Evolutionary conservation across 2,329 filamentous ascomycete genomes (phyloP), one percentile per base, ranked within the genome.

Genomic region (Aspergillus unguis): DNA sequence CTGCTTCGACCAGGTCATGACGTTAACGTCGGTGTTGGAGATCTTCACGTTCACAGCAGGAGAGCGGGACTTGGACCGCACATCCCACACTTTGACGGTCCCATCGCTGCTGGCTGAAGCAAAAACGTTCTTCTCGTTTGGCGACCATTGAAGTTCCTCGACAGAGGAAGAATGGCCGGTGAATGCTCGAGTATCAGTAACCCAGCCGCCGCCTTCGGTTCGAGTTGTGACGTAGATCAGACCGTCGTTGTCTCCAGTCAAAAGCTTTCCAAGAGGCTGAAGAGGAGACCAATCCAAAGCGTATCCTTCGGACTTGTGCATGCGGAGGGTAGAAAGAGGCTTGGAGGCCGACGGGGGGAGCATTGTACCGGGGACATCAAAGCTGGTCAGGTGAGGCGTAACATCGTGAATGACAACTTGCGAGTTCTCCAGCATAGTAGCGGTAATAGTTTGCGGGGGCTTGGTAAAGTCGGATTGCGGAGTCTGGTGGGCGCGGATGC

Each of bases 91-190:
- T 70, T 94, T 92, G 58, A 99, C 86, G 7, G 90, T 96, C 63
- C 94, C 92, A 73, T 99, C 94, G 68, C 87, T 91, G 52, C 91
- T 95, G 3, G 90, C 92, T 0, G 92, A 97, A 0, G 94, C 88
- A 67, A 99, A 99, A 28, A 97, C 94, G 56, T 91, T 92, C 58
- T 85, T 85, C 75, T 99, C 94, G 17, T 86, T 89, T 0, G 94
- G 94, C 47, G 90, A 95, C 94, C 94, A 99, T 73, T 97, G 92
- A 27, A 99, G 78, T 69, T 99, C 94, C 77, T 99, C 94, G 11
- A 99, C 85, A 47, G 88, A 92, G 66, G 85, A 84, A 6, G 81
- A 82, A 77, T 99, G 94, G 46, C 92, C 92, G 25, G 83, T 83
- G 75, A 95, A 95, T 1, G 92, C 79, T 40, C 88, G 83, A 9